Conservation (phyloP, 176 grass and related monocot species). For the Lolium multiflorum region DNA sequence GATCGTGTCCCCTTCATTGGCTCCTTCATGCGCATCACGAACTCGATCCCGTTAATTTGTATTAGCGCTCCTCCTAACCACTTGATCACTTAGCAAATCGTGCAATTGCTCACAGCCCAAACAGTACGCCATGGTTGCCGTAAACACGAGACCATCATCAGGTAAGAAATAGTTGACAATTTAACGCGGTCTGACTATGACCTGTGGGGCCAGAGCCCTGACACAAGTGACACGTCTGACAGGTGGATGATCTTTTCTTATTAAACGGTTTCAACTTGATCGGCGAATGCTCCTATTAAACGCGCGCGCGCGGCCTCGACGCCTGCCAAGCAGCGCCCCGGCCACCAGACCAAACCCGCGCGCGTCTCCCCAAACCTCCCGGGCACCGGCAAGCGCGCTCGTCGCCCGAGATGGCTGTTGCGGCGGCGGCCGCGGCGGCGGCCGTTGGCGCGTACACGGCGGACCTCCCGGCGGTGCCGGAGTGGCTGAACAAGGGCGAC, state of each 20-base stretch:
- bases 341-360: background rate
- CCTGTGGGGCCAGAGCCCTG: background rate
- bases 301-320: background rate
- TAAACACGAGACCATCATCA: no score
- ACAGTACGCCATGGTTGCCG: background rate
- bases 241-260: background rate
- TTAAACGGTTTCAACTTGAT: background rate
- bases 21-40: constrained; percentile 18
- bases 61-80: background rate
- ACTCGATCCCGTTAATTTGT: background rate
- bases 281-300: background rate
- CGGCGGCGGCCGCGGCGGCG: constrained; percentile 20
- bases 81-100: background rate
- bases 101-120: background rate
- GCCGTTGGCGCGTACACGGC: constrained; percentile 46
- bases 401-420: no score
- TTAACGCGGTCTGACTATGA: background rate
- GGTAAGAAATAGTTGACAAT: background rate
- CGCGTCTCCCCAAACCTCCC: no score
- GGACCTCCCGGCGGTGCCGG: constrained; percentile 58
- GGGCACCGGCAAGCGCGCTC: no score
- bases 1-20: background rate
- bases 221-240: background rate
- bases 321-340: background rate
- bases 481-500: constrained; percentile 93